Evolutionary conservation across 768 basidiomycete species (phyloP), one percentile per base, ranked within the genome.

Genomic region (Panus rudis): DNA sequence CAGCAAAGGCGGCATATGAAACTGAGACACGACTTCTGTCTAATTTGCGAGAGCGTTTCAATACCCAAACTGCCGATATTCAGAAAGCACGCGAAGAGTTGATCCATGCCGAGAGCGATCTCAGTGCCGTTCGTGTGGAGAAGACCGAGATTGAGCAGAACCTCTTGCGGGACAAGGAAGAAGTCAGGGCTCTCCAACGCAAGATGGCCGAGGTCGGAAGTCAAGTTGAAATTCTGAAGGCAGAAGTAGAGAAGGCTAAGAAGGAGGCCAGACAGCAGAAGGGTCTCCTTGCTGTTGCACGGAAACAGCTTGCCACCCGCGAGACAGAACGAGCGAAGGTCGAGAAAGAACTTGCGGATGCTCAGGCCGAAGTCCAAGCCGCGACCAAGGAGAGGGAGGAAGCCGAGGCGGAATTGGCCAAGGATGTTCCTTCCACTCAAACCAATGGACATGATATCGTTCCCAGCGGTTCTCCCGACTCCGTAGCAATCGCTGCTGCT

Each of bases 261-360:
- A 98, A 89, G 65, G 93, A 97, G 40, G 91, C 88, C 2, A 85
- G 94, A 61, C 91, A 96, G 58, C 93, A 97, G 68, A 97, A 91
- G 61, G 96, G 96, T 8, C 71, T 94, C 50, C 72, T 94, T 19
- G 92, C 92, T 4, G 94, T 98, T 59, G 88, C 90, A 4, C 84
- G 84, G 68, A 98, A 99, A 62, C 96, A 98, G 66, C 68, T 98
- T 21, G 76, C 75, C 20, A 78, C 85, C 4, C 84, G 89, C 49
- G 94, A 98, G 60, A 69, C 73, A 0, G 87, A 89, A 54, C 78
- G 75, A 43, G 76, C 73, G 12, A 86, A 78, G 60, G 70, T 68
- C 8, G 76, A 83, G 52, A 78, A 78, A 56, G 91, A 92, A 52
- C 64, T 88, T 7, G 76, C 77, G 50, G 85, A 84, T 37, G 79